These are phyloP conservation scores for Amanita thiersii DNA, from an alignment of 768 basidiomycete genomes.

Conservation along the genomic window DNA sequence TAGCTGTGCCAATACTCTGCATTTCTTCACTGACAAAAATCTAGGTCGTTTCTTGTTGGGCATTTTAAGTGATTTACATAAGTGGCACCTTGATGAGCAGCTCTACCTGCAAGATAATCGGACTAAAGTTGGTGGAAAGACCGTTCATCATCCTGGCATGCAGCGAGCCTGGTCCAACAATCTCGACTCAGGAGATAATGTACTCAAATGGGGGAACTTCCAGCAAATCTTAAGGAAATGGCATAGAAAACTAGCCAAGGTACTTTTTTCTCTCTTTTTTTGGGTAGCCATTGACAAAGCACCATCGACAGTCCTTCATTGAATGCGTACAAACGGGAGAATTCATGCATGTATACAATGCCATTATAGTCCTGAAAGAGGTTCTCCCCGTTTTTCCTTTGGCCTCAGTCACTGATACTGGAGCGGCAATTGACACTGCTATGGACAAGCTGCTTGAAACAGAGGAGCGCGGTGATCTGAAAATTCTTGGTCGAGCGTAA, in stretches of 20 bases:
- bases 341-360: slow-evolving; percentile 97
- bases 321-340: slow-evolving; percentile 82
- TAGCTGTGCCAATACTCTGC: not conserved
- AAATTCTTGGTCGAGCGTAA: slow-evolving; percentile 72
- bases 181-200: slow-evolving; percentile 34
- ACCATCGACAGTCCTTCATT: slow-evolving; percentile 52
- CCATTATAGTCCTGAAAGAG: slow-evolving; percentile 90
- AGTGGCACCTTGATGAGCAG: slow-evolving; percentile 74
- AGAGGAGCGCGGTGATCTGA: slow-evolving; percentile 80
- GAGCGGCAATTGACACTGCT: slow-evolving; percentile 44
- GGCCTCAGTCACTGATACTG: slow-evolving; percentile 47
- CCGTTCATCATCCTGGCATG: slow-evolving; percentile 61
- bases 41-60: slow-evolving; percentile 82
- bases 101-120: slow-evolving; percentile 68
- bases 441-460: slow-evolving; percentile 62
- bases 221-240: slow-evolving; percentile 72
- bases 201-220: slow-evolving; percentile 67
- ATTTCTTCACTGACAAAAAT: slow-evolving; percentile 7
- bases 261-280: slow-evolving; percentile 18
- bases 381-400: slow-evolving; percentile 85
- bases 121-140: slow-evolving; percentile 53
- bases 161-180: slow-evolving; percentile 43
- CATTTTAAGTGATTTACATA: slow-evolving; percentile 66
- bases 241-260: slow-evolving; percentile 70
- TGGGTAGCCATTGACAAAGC: slow-evolving; percentile 1